Evolutionary conservation across 1,284 basidiomycete species (phyloP), one percentile per base, ranked within the genome.

Genomic region (Takashimella tepidaria): DNA sequence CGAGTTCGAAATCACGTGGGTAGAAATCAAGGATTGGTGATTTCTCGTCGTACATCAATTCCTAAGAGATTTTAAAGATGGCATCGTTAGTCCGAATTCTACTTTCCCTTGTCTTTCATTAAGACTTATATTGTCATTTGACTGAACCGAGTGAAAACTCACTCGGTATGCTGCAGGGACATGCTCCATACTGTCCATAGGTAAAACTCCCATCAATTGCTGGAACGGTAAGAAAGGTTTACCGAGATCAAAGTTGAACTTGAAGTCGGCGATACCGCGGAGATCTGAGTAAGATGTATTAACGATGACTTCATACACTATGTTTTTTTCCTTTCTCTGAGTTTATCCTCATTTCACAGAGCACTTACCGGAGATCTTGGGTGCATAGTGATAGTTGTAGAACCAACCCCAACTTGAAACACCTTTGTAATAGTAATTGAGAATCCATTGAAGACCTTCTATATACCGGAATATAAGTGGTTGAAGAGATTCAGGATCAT

Each of bases 331-430:
- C 46, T 13, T 19, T n/a, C n/a, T n/a, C n/a, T 16, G 10, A 47
- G 24, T 6, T 4, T 3, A n/a, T n/a, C n/a, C n/a, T n/a, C n/a
- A n/a, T n/a, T n/a, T n/a, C n/a, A n/a, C n/a, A n/a, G n/a, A n/a
- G n/a, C 11, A 68, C 81, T 55, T 61, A 90, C 91, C 92, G 41
- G 89, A 90, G 59, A 96, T 93, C 49, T 91, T 84, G 13, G 92
- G 95, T 0, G 95, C 88, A 74, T 96, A 98, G 74, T 98, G 95
- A 73, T 97, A 98, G 71, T 93, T 80, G 77, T 98, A 98, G 79
- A 97, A 98, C 96, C 96, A 98, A 23, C 90, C 84, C 95, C 95
- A 98, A 4, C 91, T 93, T 2, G 90, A 89, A 13, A 97, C 92
- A 31, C 95, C 95, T 60, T 88, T 85, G 76, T 98, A 98, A 75